Percentiles rank a stretch among this genome's conserved stretches.
phyloP scores from a whole-genome alignment of 306 rosid species.

The Castanea crenata region DNA sequence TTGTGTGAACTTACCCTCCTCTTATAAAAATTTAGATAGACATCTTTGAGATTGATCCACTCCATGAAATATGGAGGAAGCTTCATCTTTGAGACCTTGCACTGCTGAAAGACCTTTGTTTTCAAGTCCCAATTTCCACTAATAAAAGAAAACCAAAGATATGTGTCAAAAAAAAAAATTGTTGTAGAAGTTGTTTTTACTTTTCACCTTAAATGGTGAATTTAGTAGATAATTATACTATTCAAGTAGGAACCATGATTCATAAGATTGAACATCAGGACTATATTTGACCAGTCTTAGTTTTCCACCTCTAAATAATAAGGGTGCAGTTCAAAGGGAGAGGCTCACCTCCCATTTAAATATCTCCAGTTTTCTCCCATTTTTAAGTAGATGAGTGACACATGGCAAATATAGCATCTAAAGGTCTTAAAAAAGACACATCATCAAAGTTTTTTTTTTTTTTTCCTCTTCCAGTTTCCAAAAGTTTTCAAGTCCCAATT shows the following conservation, averaged over 20 bases:
- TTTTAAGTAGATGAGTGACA: too few relatives aligned
- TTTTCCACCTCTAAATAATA: not conserved
- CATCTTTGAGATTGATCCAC: conserved; percentile 94
- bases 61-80: conserved; percentile 86
- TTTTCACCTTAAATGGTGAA: not conserved
- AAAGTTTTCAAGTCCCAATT: conserved; percentile 93
- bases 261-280: not conserved
- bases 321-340: not conserved
- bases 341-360: too few relatives aligned
- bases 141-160: conserved; percentile 18
- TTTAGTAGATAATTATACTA: not conserved
- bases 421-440: too few relatives aligned
- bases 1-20: conserved; percentile 58
- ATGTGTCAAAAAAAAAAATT: not conserved
- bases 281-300: not conserved
- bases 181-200: not conserved
- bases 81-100: conserved; percentile 70
- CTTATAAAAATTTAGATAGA: conserved; percentile 77
- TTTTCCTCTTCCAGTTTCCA: too few relatives aligned
- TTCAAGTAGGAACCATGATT: not conserved
- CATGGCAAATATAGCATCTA: too few relatives aligned
- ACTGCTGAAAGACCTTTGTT: conserved; percentile 92
- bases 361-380: too few relatives aligned
- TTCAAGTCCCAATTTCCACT: conserved; percentile 99
- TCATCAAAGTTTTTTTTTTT: conserved; percentile 16